Percentiles rank a stretch among this genome's conserved stretches.
phyloP scores from a whole-genome alignment of 2,329 filamentous ascomycete genomes.

The Talaromyces marneffei region DNA sequence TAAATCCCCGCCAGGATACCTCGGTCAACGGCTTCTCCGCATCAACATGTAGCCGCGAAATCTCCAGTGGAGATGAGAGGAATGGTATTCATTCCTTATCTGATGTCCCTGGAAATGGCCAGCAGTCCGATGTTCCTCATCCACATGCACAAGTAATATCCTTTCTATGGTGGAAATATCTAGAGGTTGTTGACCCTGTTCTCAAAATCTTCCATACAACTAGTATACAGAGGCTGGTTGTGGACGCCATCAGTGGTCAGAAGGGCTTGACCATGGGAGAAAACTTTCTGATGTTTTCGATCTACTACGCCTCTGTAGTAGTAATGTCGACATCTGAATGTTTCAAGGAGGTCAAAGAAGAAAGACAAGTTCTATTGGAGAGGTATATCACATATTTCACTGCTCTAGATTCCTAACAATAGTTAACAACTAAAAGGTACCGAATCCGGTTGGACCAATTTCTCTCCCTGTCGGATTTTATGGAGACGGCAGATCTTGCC shows the following conservation, averaged over 20 bases:
- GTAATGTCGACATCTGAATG: neutral
- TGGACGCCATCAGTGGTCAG: neutral
- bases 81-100: neutral
- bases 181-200: constrained; percentile 42
- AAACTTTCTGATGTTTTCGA: constrained; percentile 1
- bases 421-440: constrained; percentile 16
- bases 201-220: constrained; percentile 4
- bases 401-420: neutral
- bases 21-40: constrained; percentile 12
- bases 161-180: constrained; percentile 53
- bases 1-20: neutral
- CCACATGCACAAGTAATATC: constrained; percentile 30
- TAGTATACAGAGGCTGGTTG: neutral
- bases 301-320: constrained; percentile 3
- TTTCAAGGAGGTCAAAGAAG: neutral
- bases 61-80: neutral
- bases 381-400: neutral
- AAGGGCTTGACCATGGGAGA: neutral
- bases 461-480: constrained; percentile 6
- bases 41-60: neutral
- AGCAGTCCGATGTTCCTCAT: neutral
- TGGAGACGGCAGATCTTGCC: neutral
- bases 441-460: constrained; percentile 18
- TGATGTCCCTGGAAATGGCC: neutral
- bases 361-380: neutral